phyloP scores from a whole-genome alignment of 2,329 filamentous ascomycete species.

The Laburnicola sp. region DNA sequence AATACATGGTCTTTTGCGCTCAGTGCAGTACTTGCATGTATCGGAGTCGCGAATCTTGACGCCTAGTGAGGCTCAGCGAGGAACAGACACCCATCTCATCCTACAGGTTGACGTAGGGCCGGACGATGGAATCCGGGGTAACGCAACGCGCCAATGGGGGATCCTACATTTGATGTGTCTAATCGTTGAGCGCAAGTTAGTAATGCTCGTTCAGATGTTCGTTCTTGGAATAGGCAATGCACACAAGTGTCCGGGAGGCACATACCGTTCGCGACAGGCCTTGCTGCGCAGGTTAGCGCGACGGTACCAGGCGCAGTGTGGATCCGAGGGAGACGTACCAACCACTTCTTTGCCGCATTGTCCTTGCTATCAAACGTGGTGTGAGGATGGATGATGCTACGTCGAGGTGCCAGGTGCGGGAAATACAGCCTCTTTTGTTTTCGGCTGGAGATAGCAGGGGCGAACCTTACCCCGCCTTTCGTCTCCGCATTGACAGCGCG shows the following conservation, averaged over 20 bases:
- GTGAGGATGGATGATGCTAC: slow-evolving; percentile 3
- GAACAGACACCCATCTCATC: background rate
- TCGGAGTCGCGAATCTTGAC: slow-evolving; percentile 34
- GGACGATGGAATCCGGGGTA: background rate
- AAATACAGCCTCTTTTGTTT: slow-evolving; percentile 6
- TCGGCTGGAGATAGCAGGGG: background rate
- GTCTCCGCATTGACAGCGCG: background rate
- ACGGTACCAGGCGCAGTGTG: slow-evolving; percentile 7
- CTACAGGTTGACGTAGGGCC: background rate
- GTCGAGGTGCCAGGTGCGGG: slow-evolving; percentile 7
- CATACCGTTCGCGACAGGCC: slow-evolving; percentile 32
- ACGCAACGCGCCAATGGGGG: background rate
- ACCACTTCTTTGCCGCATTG: slow-evolving; percentile 35
- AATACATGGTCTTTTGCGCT: slow-evolving; percentile 31
- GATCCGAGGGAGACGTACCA: slow-evolving; percentile 23
- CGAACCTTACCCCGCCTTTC: background rate
- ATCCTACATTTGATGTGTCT: slow-evolving; percentile 36
- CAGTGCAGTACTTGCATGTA: slow-evolving; percentile 37
- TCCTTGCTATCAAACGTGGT: slow-evolving; percentile 2
- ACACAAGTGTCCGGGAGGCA: background rate
- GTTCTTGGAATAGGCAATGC: background rate
- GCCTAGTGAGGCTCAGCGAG: slow-evolving; percentile 23
- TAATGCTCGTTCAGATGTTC: background rate
- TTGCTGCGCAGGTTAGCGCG: slow-evolving; percentile 27
- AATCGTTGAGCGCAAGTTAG: background rate